Conservation (phyloP, 2,329 filamentous ascomycete species). For the Scorias spongiosa region DNA sequence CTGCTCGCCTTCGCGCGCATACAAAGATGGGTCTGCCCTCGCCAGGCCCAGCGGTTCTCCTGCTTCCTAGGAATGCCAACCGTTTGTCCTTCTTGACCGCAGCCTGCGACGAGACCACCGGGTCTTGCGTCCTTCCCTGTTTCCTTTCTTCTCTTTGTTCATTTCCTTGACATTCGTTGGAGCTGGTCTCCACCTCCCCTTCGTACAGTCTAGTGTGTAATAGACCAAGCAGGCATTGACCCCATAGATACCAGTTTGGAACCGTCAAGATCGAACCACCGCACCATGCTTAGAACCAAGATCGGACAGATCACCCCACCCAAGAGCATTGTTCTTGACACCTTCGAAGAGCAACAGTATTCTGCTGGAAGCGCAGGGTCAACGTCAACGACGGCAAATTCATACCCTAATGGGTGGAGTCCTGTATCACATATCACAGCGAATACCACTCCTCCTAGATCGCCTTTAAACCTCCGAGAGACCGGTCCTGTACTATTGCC, state of each 20-base stretch:
- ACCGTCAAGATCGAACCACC: constrained; percentile 1
- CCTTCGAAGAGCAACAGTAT: constrained; percentile 13
- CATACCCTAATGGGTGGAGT: constrained; percentile 15
- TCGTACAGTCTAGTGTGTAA: constrained; percentile 12
- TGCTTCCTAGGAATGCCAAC: constrained; percentile 10
- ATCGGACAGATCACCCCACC: constrained; percentile 31
- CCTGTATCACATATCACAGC: constrained; percentile 16
- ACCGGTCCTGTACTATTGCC: constrained; percentile 15
- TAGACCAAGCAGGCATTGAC: constrained; percentile 1
- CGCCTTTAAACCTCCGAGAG: constrained; percentile 15
- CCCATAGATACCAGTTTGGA: no score
- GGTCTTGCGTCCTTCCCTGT: constrained; percentile 24
- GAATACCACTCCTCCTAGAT: constrained; percentile 17
- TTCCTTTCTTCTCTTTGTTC: constrained; percentile 18
- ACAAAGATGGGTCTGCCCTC: constrained; percentile 11
- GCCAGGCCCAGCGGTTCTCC: constrained; percentile 5
- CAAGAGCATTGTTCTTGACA: constrained; percentile 16
- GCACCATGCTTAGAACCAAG: background rate
- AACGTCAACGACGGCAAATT: constrained; percentile 13
- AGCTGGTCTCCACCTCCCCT: constrained; percentile 28
- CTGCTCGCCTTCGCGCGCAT: constrained; percentile 4
- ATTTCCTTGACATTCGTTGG: constrained; percentile 18
- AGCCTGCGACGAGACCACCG: constrained; percentile 22
- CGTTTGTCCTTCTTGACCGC: constrained; percentile 9
- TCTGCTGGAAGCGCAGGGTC: constrained; percentile 14